phyloP scores from a whole-genome alignment of 495 filamentous ascomycete genomes.

The Podospora pseudoanserina region DNA sequence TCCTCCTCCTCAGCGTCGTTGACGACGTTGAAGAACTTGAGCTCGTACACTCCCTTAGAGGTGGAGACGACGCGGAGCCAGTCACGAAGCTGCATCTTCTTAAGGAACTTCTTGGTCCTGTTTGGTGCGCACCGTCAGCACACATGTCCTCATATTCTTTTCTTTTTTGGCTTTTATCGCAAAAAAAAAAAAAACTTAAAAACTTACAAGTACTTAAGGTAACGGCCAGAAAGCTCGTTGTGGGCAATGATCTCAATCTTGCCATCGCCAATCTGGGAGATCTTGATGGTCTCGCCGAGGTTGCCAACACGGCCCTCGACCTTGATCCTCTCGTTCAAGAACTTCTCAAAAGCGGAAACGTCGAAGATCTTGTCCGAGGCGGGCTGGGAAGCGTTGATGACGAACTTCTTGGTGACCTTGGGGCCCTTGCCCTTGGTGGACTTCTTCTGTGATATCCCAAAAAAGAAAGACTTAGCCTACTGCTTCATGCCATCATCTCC shows the following conservation, averaged over 20 bases:
- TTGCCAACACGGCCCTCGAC: slow-evolving; percentile 96
- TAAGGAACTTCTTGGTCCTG: slow-evolving; percentile 99
- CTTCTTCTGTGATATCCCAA: slow-evolving; percentile 57
- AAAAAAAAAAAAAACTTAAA: neutral
- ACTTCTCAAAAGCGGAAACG: slow-evolving; percentile 97
- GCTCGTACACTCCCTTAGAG: slow-evolving; percentile 94
- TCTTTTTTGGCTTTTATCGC: too few species aligned
- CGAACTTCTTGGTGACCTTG: slow-evolving; percentile 75
- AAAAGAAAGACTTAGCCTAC: slow-evolving; percentile 80
- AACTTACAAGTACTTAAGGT: slow-evolving; percentile 97
- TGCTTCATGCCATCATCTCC: slow-evolving; percentile 64
- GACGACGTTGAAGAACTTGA: slow-evolving; percentile 99
- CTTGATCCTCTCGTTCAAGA: slow-evolving; percentile 99
- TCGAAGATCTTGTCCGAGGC: slow-evolving; percentile 99
- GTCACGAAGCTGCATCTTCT: slow-evolving; percentile 99
- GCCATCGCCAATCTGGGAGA: slow-evolving; percentile 85
- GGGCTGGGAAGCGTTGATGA: slow-evolving; percentile 98
- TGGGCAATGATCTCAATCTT: slow-evolving; percentile 98
- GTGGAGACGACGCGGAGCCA: slow-evolving; percentile 99
- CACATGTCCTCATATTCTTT: neutral
- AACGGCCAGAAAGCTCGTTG: slow-evolving; percentile 95
- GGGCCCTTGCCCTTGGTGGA: slow-evolving; percentile 55
- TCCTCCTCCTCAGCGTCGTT: slow-evolving; percentile 96
- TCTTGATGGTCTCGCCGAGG: slow-evolving; percentile 88
- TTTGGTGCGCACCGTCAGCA: slow-evolving; percentile 9